Conservation (phyloP, 1,284 basidiomycete genomes). For the Boletus hoseneyae region DNA sequence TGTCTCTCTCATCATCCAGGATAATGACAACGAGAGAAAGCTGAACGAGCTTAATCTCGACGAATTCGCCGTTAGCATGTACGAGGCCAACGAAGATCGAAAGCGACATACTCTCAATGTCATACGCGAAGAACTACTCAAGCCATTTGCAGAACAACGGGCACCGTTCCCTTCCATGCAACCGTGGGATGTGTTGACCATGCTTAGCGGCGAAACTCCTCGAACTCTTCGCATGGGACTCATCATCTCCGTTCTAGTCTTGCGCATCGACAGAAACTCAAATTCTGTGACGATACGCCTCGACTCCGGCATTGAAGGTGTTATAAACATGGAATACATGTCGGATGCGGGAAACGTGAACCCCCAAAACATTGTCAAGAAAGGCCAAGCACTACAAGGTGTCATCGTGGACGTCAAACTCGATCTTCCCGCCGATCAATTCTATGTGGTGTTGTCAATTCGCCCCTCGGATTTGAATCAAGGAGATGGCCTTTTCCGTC, state of each 20-base stretch:
- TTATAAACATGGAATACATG: constrained; percentile 69
- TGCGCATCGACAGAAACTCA: constrained; percentile 46
- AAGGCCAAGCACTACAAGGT: constrained; percentile 78
- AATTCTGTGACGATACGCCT: constrained; percentile 65
- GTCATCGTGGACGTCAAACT: constrained; percentile 76
- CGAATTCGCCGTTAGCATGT: constrained; percentile 93
- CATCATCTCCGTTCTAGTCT: constrained; percentile 80
- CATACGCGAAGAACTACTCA: constrained; percentile 86
- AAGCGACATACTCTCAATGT: constrained; percentile 88
- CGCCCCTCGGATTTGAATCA: constrained; percentile 65
- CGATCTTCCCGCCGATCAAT: constrained; percentile 58
- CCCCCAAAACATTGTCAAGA: constrained; percentile 53
- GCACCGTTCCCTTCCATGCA: constrained; percentile 64
- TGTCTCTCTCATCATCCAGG: constrained; percentile 81
- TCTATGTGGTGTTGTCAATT: constrained; percentile 78
- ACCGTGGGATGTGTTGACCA: constrained; percentile 85
- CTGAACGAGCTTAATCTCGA: constrained; percentile 92
- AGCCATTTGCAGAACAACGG: constrained; percentile 82
- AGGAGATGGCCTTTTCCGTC: constrained; percentile 65
- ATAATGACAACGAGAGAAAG: constrained; percentile 77
- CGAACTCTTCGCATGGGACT: constrained; percentile 78
- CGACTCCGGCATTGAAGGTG: constrained; percentile 91
- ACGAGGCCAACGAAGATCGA: constrained; percentile 76
- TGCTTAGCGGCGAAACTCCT: constrained; percentile 92
- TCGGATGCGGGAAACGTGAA: constrained; percentile 45